Conservation (phyloP, 352 stramenopile species). For the Phytophthora citrophthora region DNA sequence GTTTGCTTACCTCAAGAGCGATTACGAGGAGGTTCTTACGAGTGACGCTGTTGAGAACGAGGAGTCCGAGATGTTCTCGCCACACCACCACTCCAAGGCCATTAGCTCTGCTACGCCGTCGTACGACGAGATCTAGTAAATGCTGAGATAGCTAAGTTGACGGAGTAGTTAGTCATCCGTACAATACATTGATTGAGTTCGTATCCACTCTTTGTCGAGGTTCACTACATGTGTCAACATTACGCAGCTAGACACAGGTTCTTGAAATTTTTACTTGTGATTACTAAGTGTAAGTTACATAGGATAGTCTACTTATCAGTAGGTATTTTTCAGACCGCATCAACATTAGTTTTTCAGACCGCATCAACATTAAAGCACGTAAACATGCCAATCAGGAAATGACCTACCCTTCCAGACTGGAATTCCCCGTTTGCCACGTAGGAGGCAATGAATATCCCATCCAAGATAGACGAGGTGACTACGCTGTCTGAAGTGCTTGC, state of each 20-base stretch:
- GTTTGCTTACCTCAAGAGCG: constrained; percentile 56
- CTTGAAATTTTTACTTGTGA: no score
- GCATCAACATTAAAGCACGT: no score
- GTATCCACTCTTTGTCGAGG: neutral
- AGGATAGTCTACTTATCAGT: no score
- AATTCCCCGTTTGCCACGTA: no score
- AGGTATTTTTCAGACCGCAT: no score
- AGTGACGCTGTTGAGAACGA: constrained; percentile 40
- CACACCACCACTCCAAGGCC: constrained; percentile 48
- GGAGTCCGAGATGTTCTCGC: constrained; percentile 63
- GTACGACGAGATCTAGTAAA: constrained; percentile 40
- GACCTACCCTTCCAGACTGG: no score
- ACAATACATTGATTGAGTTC: constrained; percentile 17
- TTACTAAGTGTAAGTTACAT: no score
- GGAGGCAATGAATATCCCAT: neutral
- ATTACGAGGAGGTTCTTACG: constrained; percentile 26
- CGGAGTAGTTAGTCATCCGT: constrained; percentile 12
- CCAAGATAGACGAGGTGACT: constrained; percentile 6
- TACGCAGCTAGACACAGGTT: no score
- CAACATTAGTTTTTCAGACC: no score
- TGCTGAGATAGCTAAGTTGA: neutral
- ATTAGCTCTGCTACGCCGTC: constrained; percentile 35
- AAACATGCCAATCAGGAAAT: no score
- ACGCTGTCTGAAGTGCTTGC: constrained; percentile 14
- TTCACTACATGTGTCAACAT: no score